Base-by-base conservation (phyloP, 2,329 filamentous ascomycete species). In the Penicillium paneum region DNA sequence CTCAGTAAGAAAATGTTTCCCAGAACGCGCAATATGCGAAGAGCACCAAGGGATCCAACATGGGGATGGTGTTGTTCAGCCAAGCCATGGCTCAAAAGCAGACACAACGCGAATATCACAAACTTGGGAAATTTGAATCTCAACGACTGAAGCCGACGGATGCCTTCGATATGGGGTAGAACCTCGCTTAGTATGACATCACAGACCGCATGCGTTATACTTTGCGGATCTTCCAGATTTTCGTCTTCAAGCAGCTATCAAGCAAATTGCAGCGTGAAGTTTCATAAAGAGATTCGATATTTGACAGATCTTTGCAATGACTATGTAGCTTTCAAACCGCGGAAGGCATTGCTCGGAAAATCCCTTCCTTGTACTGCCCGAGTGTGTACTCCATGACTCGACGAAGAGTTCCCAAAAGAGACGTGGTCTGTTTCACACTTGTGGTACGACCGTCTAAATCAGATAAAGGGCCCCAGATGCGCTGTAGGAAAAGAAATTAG, bases 31-130 rank as follows among this genome's bases (percentile, higher is more conserved):
- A 67, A 41, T 11, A 56, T 44, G 29, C 62, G 64, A 3, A 67
- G 61, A 29, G 55, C 56, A 2, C 62, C 59, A 28, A 62, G 52
- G 13, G 63, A 60, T 35, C 31, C 45, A 19, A 56, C 52, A 31
- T 31, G 32, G 24, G 47, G 52, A 34, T 34, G 40, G 39, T 19
- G 10, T 1, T 19, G 13, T 12, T 45, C 46, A 0, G 55, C 55
- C 17, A 50, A 34, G 26, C 8, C 24, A 15, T 49, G 41, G n/a
- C 41, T 26, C 10, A 21, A 26, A 3, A 53, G 32, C 13, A 54
- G 24, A 17, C 5, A 38, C 5, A 34, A 24, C 2, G 35, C 15
- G 13, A 17, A 17, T 5, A 48, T 7, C 6, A 54, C 17, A 2
- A 38, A 3, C n/a, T 13, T 29, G 11, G 24, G 3, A 1, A 21